phyloP scores from a whole-genome alignment of 768 basidiomycete species.

The Suillus cothurnatus region DNA sequence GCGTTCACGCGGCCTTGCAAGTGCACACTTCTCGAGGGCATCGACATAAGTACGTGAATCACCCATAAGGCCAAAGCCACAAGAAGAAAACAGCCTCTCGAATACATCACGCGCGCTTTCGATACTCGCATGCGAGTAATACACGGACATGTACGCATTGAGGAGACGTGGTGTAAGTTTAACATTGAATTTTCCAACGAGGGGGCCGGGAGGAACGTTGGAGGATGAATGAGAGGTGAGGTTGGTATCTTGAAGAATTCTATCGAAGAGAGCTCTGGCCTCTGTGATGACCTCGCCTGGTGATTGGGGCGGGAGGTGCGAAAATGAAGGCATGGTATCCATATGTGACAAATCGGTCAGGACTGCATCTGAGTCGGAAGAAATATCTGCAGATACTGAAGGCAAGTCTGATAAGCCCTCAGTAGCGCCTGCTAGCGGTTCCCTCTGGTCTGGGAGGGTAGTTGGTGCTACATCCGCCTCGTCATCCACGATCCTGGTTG shows the following conservation, averaged over 20 bases:
- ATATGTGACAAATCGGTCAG: constrained; percentile 3
- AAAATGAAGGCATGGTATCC: constrained; percentile 24
- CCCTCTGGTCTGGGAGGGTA: not conserved
- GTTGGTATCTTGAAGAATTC: constrained; percentile 50
- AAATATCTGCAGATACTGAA: constrained; percentile 3
- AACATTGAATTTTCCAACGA: constrained; percentile 57
- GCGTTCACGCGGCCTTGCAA: constrained; percentile 46
- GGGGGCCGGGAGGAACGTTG: constrained; percentile 12
- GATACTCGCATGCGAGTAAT: constrained; percentile 61
- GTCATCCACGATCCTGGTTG: constrained; percentile 44
- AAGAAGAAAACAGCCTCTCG: constrained; percentile 42
- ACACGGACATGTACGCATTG: constrained; percentile 81
- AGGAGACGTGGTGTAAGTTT: constrained; percentile 61
- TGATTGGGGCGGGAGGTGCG: constrained; percentile 72
- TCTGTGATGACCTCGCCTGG: constrained; percentile 73
- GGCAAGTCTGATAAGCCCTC: constrained; percentile 10
- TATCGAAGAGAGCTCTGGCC: constrained; percentile 62
- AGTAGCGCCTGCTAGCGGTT: constrained; percentile 8
- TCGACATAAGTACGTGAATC: constrained; percentile 63
- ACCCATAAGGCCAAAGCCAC: constrained; percentile 33
- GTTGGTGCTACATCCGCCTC: constrained; percentile 12
- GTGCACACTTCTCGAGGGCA: constrained; percentile 67
- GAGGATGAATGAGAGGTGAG: constrained; percentile 5
- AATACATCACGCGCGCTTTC: constrained; percentile 52
- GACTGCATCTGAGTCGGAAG: not conserved